These are phyloP conservation scores for Podospora pseudoanserina DNA, from an alignment of 495 filamentous ascomycete genomes.

Conservation along the genomic window DNA sequence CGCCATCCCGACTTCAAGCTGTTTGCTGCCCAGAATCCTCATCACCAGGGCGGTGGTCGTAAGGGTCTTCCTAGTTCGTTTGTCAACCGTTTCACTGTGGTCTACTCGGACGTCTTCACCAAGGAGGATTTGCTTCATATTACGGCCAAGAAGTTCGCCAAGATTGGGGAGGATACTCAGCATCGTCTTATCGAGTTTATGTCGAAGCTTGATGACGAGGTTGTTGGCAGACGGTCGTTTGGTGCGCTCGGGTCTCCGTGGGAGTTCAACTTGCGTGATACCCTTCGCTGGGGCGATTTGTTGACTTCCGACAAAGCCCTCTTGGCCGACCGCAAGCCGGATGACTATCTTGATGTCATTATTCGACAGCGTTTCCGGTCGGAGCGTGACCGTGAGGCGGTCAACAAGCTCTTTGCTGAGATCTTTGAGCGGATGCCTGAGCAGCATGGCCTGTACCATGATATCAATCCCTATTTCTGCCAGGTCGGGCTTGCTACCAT, in stretches of 20 bases:
- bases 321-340: slow-evolving; percentile 48
- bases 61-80: slow-evolving; percentile 96
- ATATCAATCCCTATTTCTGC: slow-evolving; percentile 44
- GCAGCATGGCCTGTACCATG: slow-evolving; percentile 62
- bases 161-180: slow-evolving; percentile 52
- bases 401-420: slow-evolving; percentile 59
- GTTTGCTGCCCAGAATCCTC: slow-evolving; percentile 96
- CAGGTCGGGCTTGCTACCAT: slow-evolving; percentile 80
- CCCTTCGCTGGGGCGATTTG: slow-evolving; percentile 81
- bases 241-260: slow-evolving; percentile 84
- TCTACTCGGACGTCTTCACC: slow-evolving; percentile 87
- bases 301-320: slow-evolving; percentile 55
- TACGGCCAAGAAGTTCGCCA: slow-evolving; percentile 69
- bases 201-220: slow-evolving; percentile 65
- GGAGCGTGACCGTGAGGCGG: slow-evolving; percentile 57
- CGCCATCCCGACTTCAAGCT: slow-evolving; percentile 84
- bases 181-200: slow-evolving; percentile 73
- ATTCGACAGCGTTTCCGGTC: slow-evolving; percentile 86
- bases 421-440: slow-evolving; percentile 37
- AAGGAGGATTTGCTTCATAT: slow-evolving; percentile 78
- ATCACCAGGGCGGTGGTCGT: slow-evolving; percentile 91
- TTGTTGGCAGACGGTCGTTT: slow-evolving; percentile 61
- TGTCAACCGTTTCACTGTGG: slow-evolving; percentile 95
- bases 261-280: slow-evolving; percentile 97
- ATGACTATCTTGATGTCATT: slow-evolving; percentile 74